Conservation (phyloP, 768 basidiomycete genomes). For the Lactarius psammicola region DNA sequence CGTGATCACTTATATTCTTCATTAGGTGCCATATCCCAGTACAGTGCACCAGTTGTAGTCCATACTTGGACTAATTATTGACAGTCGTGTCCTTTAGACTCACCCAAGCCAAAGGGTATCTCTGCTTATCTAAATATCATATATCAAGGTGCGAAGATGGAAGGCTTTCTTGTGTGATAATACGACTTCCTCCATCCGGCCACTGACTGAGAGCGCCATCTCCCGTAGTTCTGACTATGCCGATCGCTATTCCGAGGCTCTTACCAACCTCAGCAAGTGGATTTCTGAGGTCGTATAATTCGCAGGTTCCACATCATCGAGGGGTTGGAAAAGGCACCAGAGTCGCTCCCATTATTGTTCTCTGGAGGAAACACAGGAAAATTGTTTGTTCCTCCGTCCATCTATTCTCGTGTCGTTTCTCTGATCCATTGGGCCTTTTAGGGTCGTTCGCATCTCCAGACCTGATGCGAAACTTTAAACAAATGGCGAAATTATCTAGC, state of each 20-base stretch:
- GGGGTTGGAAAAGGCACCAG: slow-evolving; percentile 71
- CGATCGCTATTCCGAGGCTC: slow-evolving; percentile 55
- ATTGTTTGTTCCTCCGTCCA: slow-evolving; percentile 41
- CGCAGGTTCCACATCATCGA: slow-evolving; percentile 77
- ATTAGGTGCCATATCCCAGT: slow-evolving; percentile 79
- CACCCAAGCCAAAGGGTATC: slow-evolving; percentile 60
- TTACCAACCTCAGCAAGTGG: slow-evolving; percentile 54
- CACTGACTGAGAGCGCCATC: neutral
- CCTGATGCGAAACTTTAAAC: slow-evolving; percentile 17
- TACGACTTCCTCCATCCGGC: neutral
- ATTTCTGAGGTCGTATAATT: slow-evolving; percentile 71
- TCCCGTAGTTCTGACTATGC: slow-evolving; percentile 73
- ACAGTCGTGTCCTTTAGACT: slow-evolving; percentile 41
- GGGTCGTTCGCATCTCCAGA: slow-evolving; percentile 59
- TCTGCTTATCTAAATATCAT: slow-evolving; percentile 69
- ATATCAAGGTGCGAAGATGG: slow-evolving; percentile 69
- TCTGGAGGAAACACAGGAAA: slow-evolving; percentile 79
- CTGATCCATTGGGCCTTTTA: slow-evolving; percentile 32
- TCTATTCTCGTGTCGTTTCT: neutral
- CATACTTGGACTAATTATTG: neutral
- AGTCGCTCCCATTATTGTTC: slow-evolving; percentile 68
- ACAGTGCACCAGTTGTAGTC: slow-evolving; percentile 50
- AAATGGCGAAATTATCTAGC: neutral
- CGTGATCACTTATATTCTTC: slow-evolving; percentile 8
- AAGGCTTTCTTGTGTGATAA: slow-evolving; percentile 80